Conservation (phyloP, 306 rosid genomes). For the Trifolium subterraneum region DNA sequence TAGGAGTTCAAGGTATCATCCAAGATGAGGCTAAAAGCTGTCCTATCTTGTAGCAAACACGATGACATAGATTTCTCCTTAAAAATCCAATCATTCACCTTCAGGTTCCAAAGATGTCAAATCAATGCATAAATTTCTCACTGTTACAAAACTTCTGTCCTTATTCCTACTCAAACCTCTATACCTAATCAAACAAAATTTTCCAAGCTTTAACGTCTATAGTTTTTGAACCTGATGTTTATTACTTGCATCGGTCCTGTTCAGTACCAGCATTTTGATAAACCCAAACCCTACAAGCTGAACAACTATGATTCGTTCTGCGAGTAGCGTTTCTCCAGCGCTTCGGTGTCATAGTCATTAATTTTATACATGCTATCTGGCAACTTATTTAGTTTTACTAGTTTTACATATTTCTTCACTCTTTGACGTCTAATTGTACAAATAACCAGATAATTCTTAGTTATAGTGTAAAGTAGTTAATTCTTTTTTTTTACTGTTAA, state of each 20-base stretch:
- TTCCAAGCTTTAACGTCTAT: slow-evolving; percentile 9
- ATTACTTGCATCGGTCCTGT: slow-evolving; percentile 29
- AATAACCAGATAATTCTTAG: slow-evolving; percentile 8
- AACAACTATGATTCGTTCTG: slow-evolving; percentile 21
- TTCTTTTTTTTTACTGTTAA: neutral
- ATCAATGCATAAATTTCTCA: slow-evolving; percentile 23
- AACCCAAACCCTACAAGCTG: slow-evolving; percentile 10
- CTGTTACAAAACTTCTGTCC: slow-evolving; percentile 6
- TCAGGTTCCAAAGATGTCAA: slow-evolving; percentile 6
- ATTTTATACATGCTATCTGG: slow-evolving; percentile 17
- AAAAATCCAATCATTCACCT: slow-evolving; percentile 12
- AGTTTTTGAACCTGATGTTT: neutral
- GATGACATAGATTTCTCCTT: neutral
- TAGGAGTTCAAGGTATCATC: slow-evolving; percentile 1
- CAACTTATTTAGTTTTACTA: slow-evolving; percentile 2
- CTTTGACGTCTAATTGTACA: neutral
- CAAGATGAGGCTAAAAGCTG: neutral
- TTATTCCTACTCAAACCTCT: slow-evolving; percentile 20
- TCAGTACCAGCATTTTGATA: slow-evolving; percentile 17
- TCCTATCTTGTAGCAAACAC: slow-evolving; percentile 11
- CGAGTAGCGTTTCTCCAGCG: slow-evolving; percentile 14
- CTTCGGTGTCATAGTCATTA: neutral
- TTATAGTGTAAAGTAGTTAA: slow-evolving; percentile 4
- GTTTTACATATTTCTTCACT: slow-evolving; percentile 1
- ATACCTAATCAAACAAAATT: slow-evolving; percentile 10